Evolutionary conservation across 2,329 filamentous ascomycete species (phyloP).

Genomic region (Phyllosticta citribraziliensis): DNA sequence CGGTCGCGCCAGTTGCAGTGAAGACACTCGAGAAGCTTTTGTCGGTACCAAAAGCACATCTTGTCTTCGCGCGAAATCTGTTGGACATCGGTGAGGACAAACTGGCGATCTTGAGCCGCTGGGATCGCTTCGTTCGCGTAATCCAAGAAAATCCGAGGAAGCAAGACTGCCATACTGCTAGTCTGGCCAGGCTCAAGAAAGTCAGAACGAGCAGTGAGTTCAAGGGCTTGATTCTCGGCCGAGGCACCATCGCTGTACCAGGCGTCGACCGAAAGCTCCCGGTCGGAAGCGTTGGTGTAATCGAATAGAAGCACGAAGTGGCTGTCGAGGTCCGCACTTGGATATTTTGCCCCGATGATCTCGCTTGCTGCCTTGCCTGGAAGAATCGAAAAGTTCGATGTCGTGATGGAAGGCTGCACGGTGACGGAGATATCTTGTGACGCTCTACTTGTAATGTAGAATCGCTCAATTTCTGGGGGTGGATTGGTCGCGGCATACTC

Average conservation of each 20-base stretch:
- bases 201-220: constrained; percentile 20
- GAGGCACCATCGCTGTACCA: background rate
- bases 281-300: constrained; percentile 5
- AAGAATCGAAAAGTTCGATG: constrained; percentile 2
- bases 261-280: constrained; percentile 4
- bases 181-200: constrained; percentile 51
- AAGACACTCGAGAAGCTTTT: constrained; percentile 64
- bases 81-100: constrained; percentile 74
- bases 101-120: constrained; percentile 76
- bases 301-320: constrained; percentile 1
- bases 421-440: constrained; percentile 5
- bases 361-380: background rate
- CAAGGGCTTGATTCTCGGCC: background rate
- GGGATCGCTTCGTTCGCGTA: constrained; percentile 71
- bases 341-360: constrained; percentile 3
- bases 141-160: constrained; percentile 66
- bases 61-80: constrained; percentile 72
- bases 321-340: background rate
- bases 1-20: constrained; percentile 61
- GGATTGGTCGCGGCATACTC: constrained; percentile 6
- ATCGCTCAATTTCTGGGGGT: constrained; percentile 2
- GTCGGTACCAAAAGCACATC: constrained; percentile 81
- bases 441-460: constrained; percentile 5
- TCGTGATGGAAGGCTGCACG: background rate
- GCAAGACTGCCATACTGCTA: constrained; percentile 63